These are phyloP conservation scores for Pseudocercospora pini-densiflorae DNA, from an alignment of 2,329 filamentous ascomycete genomes.

Conservation along the genomic window DNA sequence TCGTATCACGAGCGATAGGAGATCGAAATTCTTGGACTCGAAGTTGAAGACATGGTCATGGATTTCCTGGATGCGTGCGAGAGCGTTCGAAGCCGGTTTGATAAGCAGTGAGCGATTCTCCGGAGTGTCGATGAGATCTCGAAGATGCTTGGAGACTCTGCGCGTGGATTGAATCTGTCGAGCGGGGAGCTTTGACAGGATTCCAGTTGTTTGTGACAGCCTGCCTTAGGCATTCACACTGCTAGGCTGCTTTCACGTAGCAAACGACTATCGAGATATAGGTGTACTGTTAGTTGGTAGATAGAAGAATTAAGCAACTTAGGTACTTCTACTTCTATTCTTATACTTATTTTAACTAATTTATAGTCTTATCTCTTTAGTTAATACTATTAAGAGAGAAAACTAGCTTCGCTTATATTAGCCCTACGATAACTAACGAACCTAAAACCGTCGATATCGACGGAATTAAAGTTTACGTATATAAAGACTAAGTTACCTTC, in stretches of 20 bases:
- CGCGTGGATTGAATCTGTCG: no score
- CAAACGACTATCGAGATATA: neutral
- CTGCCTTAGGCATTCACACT: neutral
- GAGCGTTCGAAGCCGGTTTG: no score
- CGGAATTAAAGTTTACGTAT: neutral
- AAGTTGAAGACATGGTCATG: no score
- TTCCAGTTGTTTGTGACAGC: neutral
- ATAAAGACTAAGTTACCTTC: neutral
- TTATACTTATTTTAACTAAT: neutral
- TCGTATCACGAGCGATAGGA: no score
- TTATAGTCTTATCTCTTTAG: neutral
- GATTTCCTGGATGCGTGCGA: no score
- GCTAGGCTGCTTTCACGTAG: neutral
- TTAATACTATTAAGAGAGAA: neutral
- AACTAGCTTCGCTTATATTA: neutral
- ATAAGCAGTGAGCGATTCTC: no score
- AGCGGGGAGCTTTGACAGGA: no score
- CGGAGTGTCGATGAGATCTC: no score
- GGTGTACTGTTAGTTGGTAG: neutral
- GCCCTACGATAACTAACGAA: neutral
- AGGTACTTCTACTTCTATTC: neutral
- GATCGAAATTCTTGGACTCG: no score
- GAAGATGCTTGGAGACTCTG: no score
- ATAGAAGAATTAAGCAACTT: neutral
- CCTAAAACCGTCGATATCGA: neutral